Base-by-base conservation (phyloP, 352 stramenopile genomes). In the Pythium chondricola region DNA sequence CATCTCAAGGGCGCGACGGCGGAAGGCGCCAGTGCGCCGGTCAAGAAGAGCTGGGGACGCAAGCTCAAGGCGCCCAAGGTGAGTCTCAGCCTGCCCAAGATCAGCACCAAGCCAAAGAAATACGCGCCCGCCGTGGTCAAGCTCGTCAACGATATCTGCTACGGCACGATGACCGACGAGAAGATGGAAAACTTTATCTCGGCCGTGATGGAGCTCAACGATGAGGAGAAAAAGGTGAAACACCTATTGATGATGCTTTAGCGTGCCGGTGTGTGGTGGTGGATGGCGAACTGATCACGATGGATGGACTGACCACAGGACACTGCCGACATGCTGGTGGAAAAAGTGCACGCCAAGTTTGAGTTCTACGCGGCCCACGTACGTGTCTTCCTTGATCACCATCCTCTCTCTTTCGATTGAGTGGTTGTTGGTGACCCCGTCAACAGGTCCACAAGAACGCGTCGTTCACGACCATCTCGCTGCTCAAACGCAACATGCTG, bases 71-170 rank as follows among this genome's bases (percentile, higher is more conserved):
- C 83, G 11, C 81, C 81, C 22, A 78, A 76, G 43, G 72, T 86
- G 16, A 80, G 62, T 55, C 86, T 91, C 51, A 86, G 69, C 9
- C 53, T 93, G 21, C 74, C 78, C 27, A 93, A 93, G 46, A 68
- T 72, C 60, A 63, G 56, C 17, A 63, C 76, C 20, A 74, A 75
- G 17, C 72, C 76, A 16, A 81, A 82, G 44, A 33, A 33, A 33
- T 71, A 78, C 33, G 74, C 74, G 18, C 60, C 70, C 0, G 43
- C 63, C 0, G 65, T 81, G n/a, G 74, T 71, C 7, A 95, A 95
- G 56, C 46, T 95, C 17, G 75, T 95, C 18, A 90, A 88, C 55
- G 80, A 85, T n/a, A 74, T 90, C 25, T 89, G 76, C 56, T 90
- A 87, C 42, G 77, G 77, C 5, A 85, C 60, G 13, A 61, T 88